Base-by-base conservation (phyloP, 2,329 filamentous ascomycete genomes). In the Onygenales sp. region DNA sequence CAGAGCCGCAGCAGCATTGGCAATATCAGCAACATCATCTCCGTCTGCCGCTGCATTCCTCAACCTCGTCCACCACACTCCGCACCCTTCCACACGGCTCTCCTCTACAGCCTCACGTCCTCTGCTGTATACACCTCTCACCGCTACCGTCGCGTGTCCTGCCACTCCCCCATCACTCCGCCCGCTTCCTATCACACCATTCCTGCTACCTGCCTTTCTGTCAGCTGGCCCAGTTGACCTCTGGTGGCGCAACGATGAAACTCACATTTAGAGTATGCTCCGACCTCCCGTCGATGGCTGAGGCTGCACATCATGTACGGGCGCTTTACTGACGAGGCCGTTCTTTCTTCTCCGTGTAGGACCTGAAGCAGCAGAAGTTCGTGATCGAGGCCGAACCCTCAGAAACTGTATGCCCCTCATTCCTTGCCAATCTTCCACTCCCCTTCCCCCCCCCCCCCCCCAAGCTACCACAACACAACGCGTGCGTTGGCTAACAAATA, bases 341-440 rank as follows among this genome's bases (percentile, higher is more conserved):
- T 1, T 11, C 45, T 45, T 42, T 56, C 54, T 51, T 44, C 46
- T 58, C 58, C 44, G 39, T 48, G 51, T 57, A 96, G 91, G 93
- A 98, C 77, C 81, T 98, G 67, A 97, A 96, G 80, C 93, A 97
- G 74, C 88, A 96, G 72, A 96, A 96, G 79, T 98, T 98, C 76
- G 84, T 85, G 67, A 87, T 98, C 77, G 92, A 97, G 63, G 88
- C 90, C 67, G 91, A 97, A 72, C 88, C 91, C 59, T 85, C 87
- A 60, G 91, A 96, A 70, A 87, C 88, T 71, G 91, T 96, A 85
- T 65, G 86, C 46, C 33, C 34, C 34, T 48, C 46, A 39, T 48
- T 39, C 39, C 32, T 3, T 27, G 37, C n/a, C 21, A 3, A 27
- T 27, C 21, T 27, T 27, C 21, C 21, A 27, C 4, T 3, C 21